phyloP scores from a whole-genome alignment of 495 filamentous ascomycete genomes.

The Tuber melanosporum region DNA sequence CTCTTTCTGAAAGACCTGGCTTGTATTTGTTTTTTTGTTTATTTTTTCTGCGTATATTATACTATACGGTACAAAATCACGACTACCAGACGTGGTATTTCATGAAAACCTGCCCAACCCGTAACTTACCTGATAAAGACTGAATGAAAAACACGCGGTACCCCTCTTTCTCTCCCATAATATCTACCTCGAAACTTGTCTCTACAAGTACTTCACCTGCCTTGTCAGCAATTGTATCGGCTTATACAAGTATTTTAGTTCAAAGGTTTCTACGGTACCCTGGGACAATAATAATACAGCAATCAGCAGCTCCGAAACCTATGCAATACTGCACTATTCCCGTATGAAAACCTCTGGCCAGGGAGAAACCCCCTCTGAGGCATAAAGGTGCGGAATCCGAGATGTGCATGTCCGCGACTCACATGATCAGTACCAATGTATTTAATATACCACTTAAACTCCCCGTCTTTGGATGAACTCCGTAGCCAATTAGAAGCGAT shows the following conservation, averaged over 20 bases:
- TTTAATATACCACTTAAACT: not conserved
- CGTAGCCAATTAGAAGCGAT: not conserved
- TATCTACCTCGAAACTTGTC: not conserved
- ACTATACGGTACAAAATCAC: not conserved
- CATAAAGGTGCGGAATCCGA: not conserved
- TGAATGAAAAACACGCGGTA: not conserved
- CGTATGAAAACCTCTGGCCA: not conserved
- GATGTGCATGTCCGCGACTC: not conserved
- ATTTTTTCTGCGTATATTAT: not conserved
- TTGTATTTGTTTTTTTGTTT: too few relatives aligned
- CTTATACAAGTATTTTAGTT: not conserved
- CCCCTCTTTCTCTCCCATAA: not conserved
- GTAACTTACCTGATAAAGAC: not conserved
- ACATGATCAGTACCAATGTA: not conserved
- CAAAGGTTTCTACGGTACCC: not conserved
- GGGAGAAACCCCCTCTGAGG: not conserved
- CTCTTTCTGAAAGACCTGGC: not conserved
- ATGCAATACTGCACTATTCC: not conserved
- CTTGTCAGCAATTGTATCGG: not conserved
- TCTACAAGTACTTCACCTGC: not conserved
- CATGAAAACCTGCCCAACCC: not conserved
- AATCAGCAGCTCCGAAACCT: not conserved
- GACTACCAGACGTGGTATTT: not conserved
- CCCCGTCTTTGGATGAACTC: not conserved
- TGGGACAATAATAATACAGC: not conserved